Evolutionary conservation across 179 eudicot species (phyloP), one percentile per base, ranked within the genome.

Genomic region (Dionaea muscipula): DNA sequence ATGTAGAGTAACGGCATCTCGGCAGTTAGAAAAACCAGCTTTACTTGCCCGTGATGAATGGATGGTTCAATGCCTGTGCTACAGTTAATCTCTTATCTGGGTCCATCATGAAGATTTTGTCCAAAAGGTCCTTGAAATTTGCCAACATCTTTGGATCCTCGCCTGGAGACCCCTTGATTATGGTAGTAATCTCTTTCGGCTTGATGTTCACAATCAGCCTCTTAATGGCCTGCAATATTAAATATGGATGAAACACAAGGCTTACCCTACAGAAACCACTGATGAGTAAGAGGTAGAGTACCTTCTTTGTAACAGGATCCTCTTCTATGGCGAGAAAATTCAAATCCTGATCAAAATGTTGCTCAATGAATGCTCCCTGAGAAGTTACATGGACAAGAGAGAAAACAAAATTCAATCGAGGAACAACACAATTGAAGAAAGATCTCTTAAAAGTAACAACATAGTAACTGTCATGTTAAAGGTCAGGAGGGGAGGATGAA

Each of bases 11-110:
- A 83, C 83, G 75, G 81, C 87, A 72, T 74, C 76, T 79, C 81
- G 74, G 81, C 79, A 72, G 84, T 81, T 95, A 86, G 90, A 77
- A 81, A 31, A 43, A 72, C 73, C 94, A 82, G 91, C 96, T 72
- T 93, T 94, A 93, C 98, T 93, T 93, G 99, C 99, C 99, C 73
- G 95, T 93, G 77, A 93, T 87, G 81, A 93, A 93, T 61, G 99
- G 93, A 70, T 93, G 99, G 68, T 72, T 74, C 75, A 93, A 70
- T 45, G 99, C 86, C 59, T 88, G 99, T 46, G 94, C 79, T 62
- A 93, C 94, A 21, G 88, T 93, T 26, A 88, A 55, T 72, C 99
- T 82, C 75, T 88, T 93, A 47, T 93, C 96, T 39, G 99, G 99
- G 66, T 93, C 99, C 64, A 93, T 66, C 24, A 74, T 75, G 60